Base-by-base conservation (phyloP, 2,329 filamentous ascomycete species). In the Ascocoryne sarcoides region DNA sequence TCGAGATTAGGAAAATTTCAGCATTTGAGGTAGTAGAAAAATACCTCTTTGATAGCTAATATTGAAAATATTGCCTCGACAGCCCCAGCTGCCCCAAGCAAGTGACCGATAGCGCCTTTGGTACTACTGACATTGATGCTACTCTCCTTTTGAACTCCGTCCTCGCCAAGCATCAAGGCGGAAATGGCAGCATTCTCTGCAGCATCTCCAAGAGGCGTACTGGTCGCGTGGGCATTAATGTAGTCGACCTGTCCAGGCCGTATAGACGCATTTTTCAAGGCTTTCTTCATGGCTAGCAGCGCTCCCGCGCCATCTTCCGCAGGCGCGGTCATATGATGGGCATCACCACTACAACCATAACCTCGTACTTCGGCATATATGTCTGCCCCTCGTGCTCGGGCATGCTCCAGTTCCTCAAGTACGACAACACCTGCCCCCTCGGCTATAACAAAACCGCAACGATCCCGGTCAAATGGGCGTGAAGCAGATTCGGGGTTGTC, bases 161-260 rank as follows among this genome's bases (percentile, higher is more conserved):
- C 74, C 16, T 79, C 73, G 0, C 84, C 84, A 8, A 87, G 67
- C 65, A 96, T 79, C 29, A 98, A 63, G 0, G 75, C 65, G 46
- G 79, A 81, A 52, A 96, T 90, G 0, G 92, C 92, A 5, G 70
- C 66, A 37, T 90, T 90, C 64, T 98, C 92, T 1, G 92, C 90
- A 16, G 76, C 73, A 64, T 98, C 92, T 1, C 92, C 92, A 2
- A 96, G 71, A 5, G 71, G 62, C 0, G 90, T 98, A 16, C 84
- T 85, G 1, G 92, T 98, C 1, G 90, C 92, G 59, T 98, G 92
- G 1, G 92, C 92, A 56, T 96, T 98, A 58, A 98, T 75, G 60
- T 98, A 98, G 60, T 89, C 85, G 4, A 98, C 79, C 30, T 79
- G 65, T 1, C 64, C 63, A 0, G 92, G 89, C 37, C 69, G 69